A percentile compares a stretch with the other conserved stretches of the same genome.
Evolutionary conservation across 176 grass and related monocot species (phyloP).

Genomic region (Carex scoparia): DNA sequence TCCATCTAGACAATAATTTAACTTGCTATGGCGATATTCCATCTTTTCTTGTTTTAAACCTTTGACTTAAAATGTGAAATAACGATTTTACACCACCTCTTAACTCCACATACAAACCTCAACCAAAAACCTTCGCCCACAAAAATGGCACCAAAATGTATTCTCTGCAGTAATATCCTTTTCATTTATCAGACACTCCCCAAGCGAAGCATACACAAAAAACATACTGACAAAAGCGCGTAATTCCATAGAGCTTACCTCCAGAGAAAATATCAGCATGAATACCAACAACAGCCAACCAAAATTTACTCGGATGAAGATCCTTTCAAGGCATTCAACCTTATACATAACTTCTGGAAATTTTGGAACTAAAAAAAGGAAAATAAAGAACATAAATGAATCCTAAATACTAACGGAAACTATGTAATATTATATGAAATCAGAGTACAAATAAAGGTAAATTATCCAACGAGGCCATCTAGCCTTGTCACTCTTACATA

Average conservation of each 20-base stretch:
- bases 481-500: conserved; percentile 7
- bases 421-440: conserved; percentile 11
- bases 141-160: background rate
- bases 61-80: no score
- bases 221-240: background rate
- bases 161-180: background rate
- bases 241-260: background rate
- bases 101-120: background rate
- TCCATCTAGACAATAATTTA: no score
- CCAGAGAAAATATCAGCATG: background rate
- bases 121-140: background rate
- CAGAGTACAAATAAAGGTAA: conserved; percentile 15
- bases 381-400: conserved; percentile 3
- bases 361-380: background rate
- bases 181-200: background rate
- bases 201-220: background rate
- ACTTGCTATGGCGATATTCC: no score
- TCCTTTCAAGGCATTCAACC: conserved; percentile 3
- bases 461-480: background rate
- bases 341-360: conserved; percentile 7
- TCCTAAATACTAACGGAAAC: conserved; percentile 12
- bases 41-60: no score
- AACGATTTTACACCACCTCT: no score
- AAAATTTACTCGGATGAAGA: conserved; percentile 12
- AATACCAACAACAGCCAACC: background rate